Evolutionary conservation across 2,329 filamentous ascomycete genomes (phyloP), one percentile per base, ranked within the genome.

Genomic region (Colletotrichum agaves): DNA sequence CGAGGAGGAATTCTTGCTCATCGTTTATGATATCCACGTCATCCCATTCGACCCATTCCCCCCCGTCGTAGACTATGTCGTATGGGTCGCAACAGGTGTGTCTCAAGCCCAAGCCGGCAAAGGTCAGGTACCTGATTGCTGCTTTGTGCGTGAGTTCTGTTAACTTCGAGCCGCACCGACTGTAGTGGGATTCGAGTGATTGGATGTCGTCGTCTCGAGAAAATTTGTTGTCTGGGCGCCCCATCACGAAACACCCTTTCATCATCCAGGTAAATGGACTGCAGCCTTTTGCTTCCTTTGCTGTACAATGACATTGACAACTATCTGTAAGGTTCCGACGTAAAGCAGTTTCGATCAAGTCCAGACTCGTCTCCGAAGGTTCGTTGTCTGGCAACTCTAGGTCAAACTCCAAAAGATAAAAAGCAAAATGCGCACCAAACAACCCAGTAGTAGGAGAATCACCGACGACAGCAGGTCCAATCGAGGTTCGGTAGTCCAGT

Each of bases 71-170:
- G 11, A 6, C 11, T 7, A 57, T 3, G 4, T 10, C n/a, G n/a
- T 3, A 0, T 23, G 27, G 1, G 7, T 17, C 7, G 5, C 56
- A 59, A 27, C 43, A 59, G 3, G 41, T 47, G 13, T 59, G 56
- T 3, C 2, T 6, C 37, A 59, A 27, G 11, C 12, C 41, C 7
- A 59, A 13, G 2, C 15, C 10, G 3, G 1, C 3, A 17, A 59
- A 59, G 4, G 56, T 59, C 27, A 27, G 13, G 15, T 21, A 59
- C 15, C 56, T 59, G 13, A 59, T 59, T 4, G 56, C 13, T 10
- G 41, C 27, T n/a, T 13, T 43, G 12, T 59, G 21, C 2, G 43
- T 59, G 11, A 15, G 19, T 7, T 4, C 2, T n/a, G 43, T 47
- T 5, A 39, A 1, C 11, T 46, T 12, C 4, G 17, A 2, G 3